These are phyloP conservation scores for Mallotus nudiflorus DNA, from an alignment of 345 rosid species.

Conservation along the genomic window DNA sequence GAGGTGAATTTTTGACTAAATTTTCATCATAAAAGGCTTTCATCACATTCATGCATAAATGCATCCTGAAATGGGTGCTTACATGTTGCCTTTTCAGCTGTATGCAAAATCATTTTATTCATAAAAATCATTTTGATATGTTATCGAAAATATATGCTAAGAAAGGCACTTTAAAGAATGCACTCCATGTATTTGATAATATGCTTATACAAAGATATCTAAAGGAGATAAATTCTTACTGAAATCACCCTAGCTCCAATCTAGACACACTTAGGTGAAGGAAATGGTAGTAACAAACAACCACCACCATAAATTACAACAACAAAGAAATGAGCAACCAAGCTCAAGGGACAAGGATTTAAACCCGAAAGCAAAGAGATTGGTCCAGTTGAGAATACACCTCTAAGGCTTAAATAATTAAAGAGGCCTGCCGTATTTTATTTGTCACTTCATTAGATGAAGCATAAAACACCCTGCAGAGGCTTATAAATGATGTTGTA, in stretches of 20 bases:
- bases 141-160: too few relatives aligned
- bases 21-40: too few relatives aligned
- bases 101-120: too few relatives aligned
- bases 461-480: conserved; percentile 33
- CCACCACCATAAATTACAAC: conserved; percentile 32
- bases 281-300: conserved; percentile 30
- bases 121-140: too few relatives aligned
- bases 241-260: conserved; percentile 27
- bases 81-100: too few relatives aligned
- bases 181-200: too few relatives aligned
- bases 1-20: too few relatives aligned
- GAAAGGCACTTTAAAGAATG: too few relatives aligned
- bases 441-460: conserved; percentile 32
- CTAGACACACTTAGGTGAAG: conserved; percentile 32
- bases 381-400: conserved; percentile 29
- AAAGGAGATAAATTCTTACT: conserved; percentile 3
- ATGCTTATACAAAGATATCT: too few relatives aligned
- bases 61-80: too few relatives aligned
- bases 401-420: conserved; percentile 33
- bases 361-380: conserved; percentile 30
- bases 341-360: conserved; percentile 34
- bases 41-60: too few relatives aligned
- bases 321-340: conserved; percentile 33
- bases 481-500: too few relatives aligned
- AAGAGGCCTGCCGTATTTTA: conserved; percentile 36